Evolutionary conservation across 495 filamentous ascomycete genomes (phyloP), one percentile per base, ranked within the genome.

Genomic region (Cercophora scortea): DNA sequence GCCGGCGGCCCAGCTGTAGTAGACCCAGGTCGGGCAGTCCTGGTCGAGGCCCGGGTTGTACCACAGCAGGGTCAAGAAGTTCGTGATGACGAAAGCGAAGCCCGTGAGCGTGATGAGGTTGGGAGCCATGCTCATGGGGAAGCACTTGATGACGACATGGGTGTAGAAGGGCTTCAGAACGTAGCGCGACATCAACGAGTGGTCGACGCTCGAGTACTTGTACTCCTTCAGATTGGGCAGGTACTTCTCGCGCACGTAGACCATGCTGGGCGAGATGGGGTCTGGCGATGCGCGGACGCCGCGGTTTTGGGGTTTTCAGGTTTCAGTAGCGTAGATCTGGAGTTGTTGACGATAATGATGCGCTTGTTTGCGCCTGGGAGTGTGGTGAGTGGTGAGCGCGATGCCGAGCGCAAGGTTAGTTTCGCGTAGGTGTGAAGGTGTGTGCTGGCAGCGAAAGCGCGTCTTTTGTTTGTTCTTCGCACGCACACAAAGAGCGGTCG

Each of bases 121-220:
- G 50, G 81, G 80, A 75, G 93, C 93, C 93, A 98, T 97, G 63
- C 70, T 87, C 84, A 94, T 87, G 41, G 93, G 93, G 66, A 98
- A 96, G 69, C 83, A 87, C 47, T 89, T 79, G 71, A 98, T 96
- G 60, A 93, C 94, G 56, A 89, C 75, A 71, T 95, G 86, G 69
- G 81, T 95, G 75, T 97, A 98, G 71, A 96, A 98, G 17, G 93
- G 93, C 76, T 98, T 97, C 56, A 98, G 75, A 53, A 96, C 77
- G 69, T 95, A 96, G 55, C 80, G 82, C 59, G 94, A 97, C 41
- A 89, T 72, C 49, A 96, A 74, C 47, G 89, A 95, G 69, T 87
- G 87, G 71, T 98, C 93, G 59, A 96, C 85, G 40, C 81, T 81
- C 16, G 86, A 87, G 77, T 98, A 98, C 66, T 92, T 88, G 79